Base-by-base conservation (phyloP, 2,329 filamentous ascomycete genomes). In the Cercospora sojina region DNA sequence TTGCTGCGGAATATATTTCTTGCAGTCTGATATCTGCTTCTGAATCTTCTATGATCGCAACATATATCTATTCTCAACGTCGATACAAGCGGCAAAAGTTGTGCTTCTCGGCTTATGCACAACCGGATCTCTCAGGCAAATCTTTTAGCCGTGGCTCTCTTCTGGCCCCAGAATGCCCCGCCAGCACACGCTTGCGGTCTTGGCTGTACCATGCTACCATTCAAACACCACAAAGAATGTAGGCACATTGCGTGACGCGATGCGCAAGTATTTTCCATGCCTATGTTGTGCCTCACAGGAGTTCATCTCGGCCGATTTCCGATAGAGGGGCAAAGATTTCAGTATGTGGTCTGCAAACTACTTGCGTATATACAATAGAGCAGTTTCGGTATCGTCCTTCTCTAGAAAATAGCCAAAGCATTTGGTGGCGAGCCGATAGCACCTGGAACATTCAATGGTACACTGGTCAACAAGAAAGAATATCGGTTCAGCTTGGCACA, bases 381-480 rank as follows among this genome's bases (percentile, higher is more conserved):
- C 47, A 51, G 47, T n/a, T 8, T 16, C 13, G 12, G 5, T 16
- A 6, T 25, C 32, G 31, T 51, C 23, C 47, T n/a, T 51, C 23
- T 27, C 16, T 56, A 78, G 47, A 78, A 77, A 16, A 78, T 66
- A 18, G 76, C 76, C 51, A 78, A 64, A 18, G 74, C 75, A 71
- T 77, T 77, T 8, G 76, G 75, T 62, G 76, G 76, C 9, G 67
- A 71, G 1, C 73, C 76, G 65, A 78, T 74, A 13, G 64, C 75
- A 1, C 81, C 80, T 1, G 77, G 76, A 1, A 81, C 76, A 69
- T 83, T 82, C 68, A 83, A 67, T 7, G 81, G 81, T 32, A 73
- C 73, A 64, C 77, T 80, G 5, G 81, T 80, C 32, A 83, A 70
- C 59, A 84, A 76, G 70, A 83, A 83, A 0, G 74, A 77, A 72